Conservation (phyloP, 352 stramenopile genomes). For the Phytophthora sp. region DNA sequence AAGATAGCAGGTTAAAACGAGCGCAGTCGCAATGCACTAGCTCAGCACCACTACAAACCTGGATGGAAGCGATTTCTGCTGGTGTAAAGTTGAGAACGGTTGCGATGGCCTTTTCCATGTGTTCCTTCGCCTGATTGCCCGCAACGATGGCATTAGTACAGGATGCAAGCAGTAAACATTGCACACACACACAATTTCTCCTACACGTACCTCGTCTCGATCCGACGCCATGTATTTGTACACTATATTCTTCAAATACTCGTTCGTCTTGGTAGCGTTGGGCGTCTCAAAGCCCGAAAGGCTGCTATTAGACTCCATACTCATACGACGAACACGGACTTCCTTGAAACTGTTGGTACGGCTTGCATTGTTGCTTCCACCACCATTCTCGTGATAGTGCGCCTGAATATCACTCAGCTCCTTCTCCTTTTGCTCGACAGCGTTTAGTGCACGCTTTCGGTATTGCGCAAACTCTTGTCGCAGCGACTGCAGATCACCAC, state of each 20-base stretch:
- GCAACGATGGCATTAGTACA: neutral
- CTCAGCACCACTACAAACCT: slow-evolving; percentile 30
- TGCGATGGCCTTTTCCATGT: slow-evolving; percentile 91
- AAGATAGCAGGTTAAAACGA: too few relatives aligned
- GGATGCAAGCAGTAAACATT: neutral
- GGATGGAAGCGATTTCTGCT: slow-evolving; percentile 62
- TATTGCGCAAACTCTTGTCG: slow-evolving; percentile 85
- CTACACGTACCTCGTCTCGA: slow-evolving; percentile 61
- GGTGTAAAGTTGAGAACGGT: slow-evolving; percentile 88
- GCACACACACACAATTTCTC: neutral
- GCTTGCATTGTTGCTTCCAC: slow-evolving; percentile 33
- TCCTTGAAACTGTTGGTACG: slow-evolving; percentile 57
- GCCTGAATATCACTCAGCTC: slow-evolving; percentile 74
- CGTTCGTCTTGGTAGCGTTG: slow-evolving; percentile 81
- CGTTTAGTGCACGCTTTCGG: slow-evolving; percentile 75
- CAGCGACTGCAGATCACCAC: slow-evolving; percentile 67
- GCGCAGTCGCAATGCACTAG: neutral
- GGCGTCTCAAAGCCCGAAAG: slow-evolving; percentile 83
- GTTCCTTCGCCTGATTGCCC: slow-evolving; percentile 66
- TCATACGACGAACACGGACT: slow-evolving; percentile 63
- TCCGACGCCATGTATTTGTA: slow-evolving; percentile 92
- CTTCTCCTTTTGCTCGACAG: slow-evolving; percentile 85
- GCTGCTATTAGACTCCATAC: slow-evolving; percentile 80
- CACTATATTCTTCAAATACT: slow-evolving; percentile 92
- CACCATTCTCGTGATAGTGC: slow-evolving; percentile 57